phyloP scores from a whole-genome alignment of 495 filamentous ascomycete genomes.

The Aspergillus sclerotioniger region DNA sequence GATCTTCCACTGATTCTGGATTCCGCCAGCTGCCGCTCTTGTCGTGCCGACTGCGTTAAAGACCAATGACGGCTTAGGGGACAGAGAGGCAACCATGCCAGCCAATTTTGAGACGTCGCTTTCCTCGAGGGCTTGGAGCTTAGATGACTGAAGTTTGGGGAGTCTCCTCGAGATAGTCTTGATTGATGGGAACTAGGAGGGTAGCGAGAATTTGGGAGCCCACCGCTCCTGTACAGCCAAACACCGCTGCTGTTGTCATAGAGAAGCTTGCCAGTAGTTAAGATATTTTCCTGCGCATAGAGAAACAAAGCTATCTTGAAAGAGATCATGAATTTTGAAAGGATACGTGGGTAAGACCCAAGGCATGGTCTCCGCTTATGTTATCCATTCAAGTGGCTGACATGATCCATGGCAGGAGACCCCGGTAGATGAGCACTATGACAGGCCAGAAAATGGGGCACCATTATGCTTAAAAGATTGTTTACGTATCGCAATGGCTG shows the following conservation, averaged over 20 bases:
- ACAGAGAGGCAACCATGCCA: constrained; percentile 30
- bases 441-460: too few relatives aligned
- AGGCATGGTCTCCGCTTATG: too few relatives aligned
- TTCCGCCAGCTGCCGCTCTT: constrained; percentile 40
- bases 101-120: constrained; percentile 36
- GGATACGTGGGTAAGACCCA: too few relatives aligned
- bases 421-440: too few relatives aligned
- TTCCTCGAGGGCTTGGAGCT: constrained; percentile 41
- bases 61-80: constrained; percentile 38
- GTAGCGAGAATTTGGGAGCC: constrained; percentile 57
- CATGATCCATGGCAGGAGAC: background rate
- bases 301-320: too few relatives aligned
- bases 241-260: constrained; percentile 47
- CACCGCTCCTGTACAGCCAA: constrained; percentile 57
- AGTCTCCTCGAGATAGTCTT: constrained; percentile 58
- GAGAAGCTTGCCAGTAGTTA: background rate
- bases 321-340: too few relatives aligned
- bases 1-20: constrained; percentile 50
- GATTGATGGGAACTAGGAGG: constrained; percentile 49
- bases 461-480: too few relatives aligned
- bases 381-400: background rate
- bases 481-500: too few relatives aligned
- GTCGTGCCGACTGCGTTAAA: constrained; percentile 51
- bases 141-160: constrained; percentile 43
- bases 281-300: too few relatives aligned